A percentile compares a stretch with the other conserved stretches of the same genome.
Conservation (phyloP, 1,284 basidiomycete genomes). For the Pseudozyma flocculosa region DNA sequence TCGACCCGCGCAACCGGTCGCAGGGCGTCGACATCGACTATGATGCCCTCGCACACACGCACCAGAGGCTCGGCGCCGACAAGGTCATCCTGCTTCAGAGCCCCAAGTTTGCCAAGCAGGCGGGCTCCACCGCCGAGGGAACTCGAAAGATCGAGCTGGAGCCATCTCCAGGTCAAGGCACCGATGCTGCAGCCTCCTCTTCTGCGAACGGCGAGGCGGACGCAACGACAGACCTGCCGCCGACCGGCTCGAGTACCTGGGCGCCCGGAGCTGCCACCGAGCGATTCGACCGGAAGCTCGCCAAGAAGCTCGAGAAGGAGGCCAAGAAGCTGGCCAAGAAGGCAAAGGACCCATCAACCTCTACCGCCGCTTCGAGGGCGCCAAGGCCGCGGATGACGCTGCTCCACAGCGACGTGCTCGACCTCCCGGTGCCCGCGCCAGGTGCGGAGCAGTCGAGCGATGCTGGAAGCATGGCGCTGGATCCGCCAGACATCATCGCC, state of each 20-base stretch:
- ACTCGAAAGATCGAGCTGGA: background rate
- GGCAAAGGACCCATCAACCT: too few species aligned
- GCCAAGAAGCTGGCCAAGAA: slow-evolving; percentile 2
- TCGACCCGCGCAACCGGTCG: slow-evolving; percentile 18
- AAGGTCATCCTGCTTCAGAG: slow-evolving; percentile 29
- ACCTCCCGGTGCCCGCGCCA: slow-evolving; percentile 24
- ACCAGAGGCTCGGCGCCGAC: slow-evolving; percentile 9
- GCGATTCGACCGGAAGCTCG: slow-evolving; percentile 39
- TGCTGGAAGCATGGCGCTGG: slow-evolving; percentile 3
- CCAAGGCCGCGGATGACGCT: slow-evolving; percentile 27
- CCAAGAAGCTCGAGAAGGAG: slow-evolving; percentile 15
- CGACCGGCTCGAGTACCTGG: slow-evolving; percentile 14
- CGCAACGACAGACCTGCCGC: too few species aligned
- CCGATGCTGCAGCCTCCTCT: too few species aligned
- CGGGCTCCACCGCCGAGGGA: background rate
- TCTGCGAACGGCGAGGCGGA: background rate
- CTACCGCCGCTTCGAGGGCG: too few species aligned
- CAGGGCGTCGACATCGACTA: slow-evolving; percentile 50
- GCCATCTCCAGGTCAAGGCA: too few species aligned
- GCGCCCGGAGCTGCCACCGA: slow-evolving; percentile 31
- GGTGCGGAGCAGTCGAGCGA: background rate
- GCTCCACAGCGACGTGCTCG: slow-evolving; percentile 44
- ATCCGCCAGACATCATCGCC: slow-evolving; percentile 41
- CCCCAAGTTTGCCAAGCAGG: slow-evolving; percentile 6
- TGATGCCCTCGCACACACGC: slow-evolving; percentile 32